phyloP scores from a whole-genome alignment of 2,329 filamentous ascomycete genomes.

The Nemania sp. region DNA sequence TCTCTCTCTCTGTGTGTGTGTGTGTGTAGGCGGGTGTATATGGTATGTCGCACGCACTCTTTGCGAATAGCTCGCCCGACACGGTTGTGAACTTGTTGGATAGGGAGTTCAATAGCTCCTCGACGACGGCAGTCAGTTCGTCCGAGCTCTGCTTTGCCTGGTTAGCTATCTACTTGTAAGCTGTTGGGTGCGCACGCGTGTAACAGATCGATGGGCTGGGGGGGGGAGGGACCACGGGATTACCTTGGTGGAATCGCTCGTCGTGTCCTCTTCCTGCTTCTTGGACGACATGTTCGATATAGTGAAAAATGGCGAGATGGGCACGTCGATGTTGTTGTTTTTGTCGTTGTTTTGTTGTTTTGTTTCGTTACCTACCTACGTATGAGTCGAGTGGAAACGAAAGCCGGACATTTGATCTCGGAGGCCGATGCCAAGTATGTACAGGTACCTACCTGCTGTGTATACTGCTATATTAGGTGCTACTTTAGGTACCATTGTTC shows the following conservation, averaged over 20 bases:
- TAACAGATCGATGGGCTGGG: not conserved
- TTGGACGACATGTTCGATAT: slow-evolving; percentile 35
- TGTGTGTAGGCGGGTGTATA: not conserved
- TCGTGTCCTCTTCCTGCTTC: slow-evolving; percentile 29
- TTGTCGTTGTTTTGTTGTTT: not conserved
- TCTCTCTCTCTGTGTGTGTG: too few relatives aligned
- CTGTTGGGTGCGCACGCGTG: not conserved
- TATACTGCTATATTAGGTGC: too few relatives aligned
- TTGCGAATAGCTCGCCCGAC: slow-evolving; percentile 84
- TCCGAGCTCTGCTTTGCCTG: slow-evolving; percentile 47
- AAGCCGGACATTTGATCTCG: not conserved
- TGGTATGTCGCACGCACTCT: slow-evolving; percentile 64
- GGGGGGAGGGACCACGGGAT: not conserved
- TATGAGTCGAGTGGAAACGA: too few relatives aligned
- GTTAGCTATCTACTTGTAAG: not conserved
- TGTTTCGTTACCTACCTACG: too few relatives aligned
- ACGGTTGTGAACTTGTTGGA: slow-evolving; percentile 84
- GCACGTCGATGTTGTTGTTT: not conserved
- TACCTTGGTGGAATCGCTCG: slow-evolving; percentile 29
- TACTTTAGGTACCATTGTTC: too few relatives aligned
- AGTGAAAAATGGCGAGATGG: not conserved
- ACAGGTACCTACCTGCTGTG: too few relatives aligned
- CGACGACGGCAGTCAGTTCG: slow-evolving; percentile 78
- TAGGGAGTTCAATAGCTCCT: slow-evolving; percentile 83
- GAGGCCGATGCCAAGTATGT: too few relatives aligned